Evolutionary conservation across 202 grass and related monocot genomes (phyloP), one percentile per base, ranked within the genome.

Genomic region (Saccharum hybrid): DNA sequence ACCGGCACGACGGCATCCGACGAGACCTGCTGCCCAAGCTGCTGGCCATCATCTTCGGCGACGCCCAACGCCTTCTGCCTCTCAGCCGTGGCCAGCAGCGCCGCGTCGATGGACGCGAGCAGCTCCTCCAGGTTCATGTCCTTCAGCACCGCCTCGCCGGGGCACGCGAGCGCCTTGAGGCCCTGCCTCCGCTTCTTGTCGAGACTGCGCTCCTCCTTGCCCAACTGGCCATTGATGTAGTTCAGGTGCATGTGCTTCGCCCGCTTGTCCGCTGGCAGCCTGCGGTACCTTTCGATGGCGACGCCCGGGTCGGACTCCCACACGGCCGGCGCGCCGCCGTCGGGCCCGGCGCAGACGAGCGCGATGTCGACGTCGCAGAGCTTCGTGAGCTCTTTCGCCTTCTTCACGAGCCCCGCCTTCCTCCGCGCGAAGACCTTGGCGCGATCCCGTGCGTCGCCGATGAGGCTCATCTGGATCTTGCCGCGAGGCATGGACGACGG

Each of bases 241-340:
- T 1, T 2, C 11, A 22, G 8, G 68, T 74, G 74, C 67, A 67
- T 82, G 88, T 82, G 88, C 60, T 4, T 13, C 8, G 49, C 57
- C 48, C 83, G 68, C 79, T 40, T 48, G 49, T 18, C 74, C 46
- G 16, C 39, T 21, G 68, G 83, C 38, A 86, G 67, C 46, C 60
- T 63, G 48, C 60, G 74, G 83, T 86, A 86, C 61, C 60, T 82
- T 7, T 66, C 67, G 83, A 90, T 22, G 59, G 83, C 74, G 59
- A 79, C 74, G 15, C 73, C 79, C n/a, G 56, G 38, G 59, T 26
- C 21, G 46, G 84, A 52, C 79, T 15, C 48, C 83, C 68, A 61
- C 79, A 61, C 83, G 3, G 1, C 28, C 7, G 48, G 79, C 38
- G 39, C 78, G 78, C 78, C 82, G 59, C 37, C 74, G 36, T 42